These are phyloP conservation scores for Phytophthora ramorum DNA, from an alignment of 352 stramenopile genomes.

Conservation along the genomic window DNA sequence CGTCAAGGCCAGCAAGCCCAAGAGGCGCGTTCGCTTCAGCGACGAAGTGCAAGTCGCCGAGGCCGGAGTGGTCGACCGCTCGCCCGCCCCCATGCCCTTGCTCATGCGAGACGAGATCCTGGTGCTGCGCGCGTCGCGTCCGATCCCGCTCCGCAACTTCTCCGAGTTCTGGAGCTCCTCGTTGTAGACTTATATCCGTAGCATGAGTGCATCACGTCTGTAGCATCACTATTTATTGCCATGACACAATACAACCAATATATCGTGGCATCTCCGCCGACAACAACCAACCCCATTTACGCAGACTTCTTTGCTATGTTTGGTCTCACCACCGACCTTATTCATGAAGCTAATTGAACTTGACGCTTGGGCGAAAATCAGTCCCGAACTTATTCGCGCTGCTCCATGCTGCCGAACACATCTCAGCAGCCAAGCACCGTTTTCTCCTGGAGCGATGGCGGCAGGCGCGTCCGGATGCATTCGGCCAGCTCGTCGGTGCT, in stretches of 20 bases:
- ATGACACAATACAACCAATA: conserved; percentile 35
- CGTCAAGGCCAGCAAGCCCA: conserved; percentile 31
- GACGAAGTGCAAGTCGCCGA: conserved; percentile 58
- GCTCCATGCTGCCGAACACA: conserved; percentile 5
- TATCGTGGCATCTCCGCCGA: conserved; percentile 22
- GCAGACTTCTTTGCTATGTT: neutral
- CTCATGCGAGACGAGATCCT: conserved; percentile 83
- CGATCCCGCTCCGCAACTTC: conserved; percentile 79
- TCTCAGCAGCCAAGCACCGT: conserved; percentile 41
- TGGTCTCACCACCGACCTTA: neutral
- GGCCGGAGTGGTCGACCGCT: conserved; percentile 60
- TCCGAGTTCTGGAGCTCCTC: conserved; percentile 80
- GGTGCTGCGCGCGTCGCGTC: conserved; percentile 72
- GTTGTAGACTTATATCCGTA: conserved; percentile 26
- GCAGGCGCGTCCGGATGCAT: conserved; percentile 42
- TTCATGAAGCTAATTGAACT: neutral
- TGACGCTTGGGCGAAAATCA: conserved; percentile 8
- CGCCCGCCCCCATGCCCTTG: conserved; percentile 60
- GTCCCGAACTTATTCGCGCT: neutral
- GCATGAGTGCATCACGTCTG: conserved; percentile 34
- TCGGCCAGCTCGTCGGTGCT: conserved; percentile 38
- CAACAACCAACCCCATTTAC: conserved; percentile 15
- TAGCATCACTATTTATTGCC: conserved; percentile 54
- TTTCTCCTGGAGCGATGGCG: conserved; percentile 52
- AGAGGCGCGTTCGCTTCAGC: conserved; percentile 63